These are phyloP conservation scores for Elsinoe necatrix DNA, from an alignment of 2,329 filamentous ascomycete genomes.

Conservation along the genomic window DNA sequence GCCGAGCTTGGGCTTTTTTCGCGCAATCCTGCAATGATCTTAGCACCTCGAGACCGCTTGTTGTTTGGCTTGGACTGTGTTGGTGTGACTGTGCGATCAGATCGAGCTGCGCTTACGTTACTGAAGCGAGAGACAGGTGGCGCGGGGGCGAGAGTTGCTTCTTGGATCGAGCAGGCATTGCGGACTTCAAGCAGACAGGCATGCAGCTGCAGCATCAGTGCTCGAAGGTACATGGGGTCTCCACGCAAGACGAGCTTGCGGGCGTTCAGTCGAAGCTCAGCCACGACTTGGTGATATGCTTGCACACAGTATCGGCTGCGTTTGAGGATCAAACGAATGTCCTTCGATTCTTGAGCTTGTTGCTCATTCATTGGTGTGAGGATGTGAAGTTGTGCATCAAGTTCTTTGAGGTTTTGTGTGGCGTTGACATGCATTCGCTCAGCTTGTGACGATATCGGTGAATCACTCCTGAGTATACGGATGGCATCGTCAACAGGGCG, in stretches of 20 bases:
- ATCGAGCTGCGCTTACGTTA: slow-evolving; percentile 24
- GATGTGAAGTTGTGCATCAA: slow-evolving; percentile 47
- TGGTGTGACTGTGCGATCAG: slow-evolving; percentile 35
- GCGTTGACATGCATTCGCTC: slow-evolving; percentile 37
- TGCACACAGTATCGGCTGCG: slow-evolving; percentile 44
- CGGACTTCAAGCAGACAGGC: slow-evolving; percentile 51
- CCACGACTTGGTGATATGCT: slow-evolving; percentile 42
- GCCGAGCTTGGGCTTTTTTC: slow-evolving; percentile 2
- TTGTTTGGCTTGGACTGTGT: slow-evolving; percentile 39
- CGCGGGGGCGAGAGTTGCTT: slow-evolving; percentile 24
- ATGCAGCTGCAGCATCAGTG: slow-evolving; percentile 51
- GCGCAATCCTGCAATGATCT: slow-evolving; percentile 40
- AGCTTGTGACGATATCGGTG: slow-evolving; percentile 14
- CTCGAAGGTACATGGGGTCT: slow-evolving; percentile 50
- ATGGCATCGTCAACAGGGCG: slow-evolving; percentile 18
- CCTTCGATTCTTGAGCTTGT: slow-evolving; percentile 41
- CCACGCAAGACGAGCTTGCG: slow-evolving; percentile 47
- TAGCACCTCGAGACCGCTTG: slow-evolving; percentile 43
- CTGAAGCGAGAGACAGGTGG: slow-evolving; percentile 1
- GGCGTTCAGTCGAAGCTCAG: slow-evolving; percentile 41
- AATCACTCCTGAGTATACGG: slow-evolving; percentile 17
- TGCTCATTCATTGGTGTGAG: slow-evolving; percentile 43
- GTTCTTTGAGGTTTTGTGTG: slow-evolving; percentile 46
- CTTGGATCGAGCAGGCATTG: slow-evolving; percentile 49
- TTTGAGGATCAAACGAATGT: slow-evolving; percentile 32